phyloP scores from a whole-genome alignment of 2,329 filamentous ascomycete genomes.

The Cadophora luteo-olivacea region DNA sequence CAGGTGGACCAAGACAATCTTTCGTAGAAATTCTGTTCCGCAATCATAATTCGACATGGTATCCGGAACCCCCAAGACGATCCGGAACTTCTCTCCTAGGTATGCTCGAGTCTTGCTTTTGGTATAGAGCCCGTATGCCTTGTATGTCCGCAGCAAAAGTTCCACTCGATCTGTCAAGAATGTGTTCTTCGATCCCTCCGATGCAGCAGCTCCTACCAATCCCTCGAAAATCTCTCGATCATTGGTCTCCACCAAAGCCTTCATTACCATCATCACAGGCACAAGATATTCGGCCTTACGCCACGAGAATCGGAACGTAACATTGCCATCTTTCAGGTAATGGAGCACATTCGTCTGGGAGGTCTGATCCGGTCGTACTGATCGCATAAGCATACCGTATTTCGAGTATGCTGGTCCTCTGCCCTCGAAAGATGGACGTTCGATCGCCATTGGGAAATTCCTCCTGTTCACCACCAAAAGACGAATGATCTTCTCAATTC shows the following conservation, averaged over 20 bases:
- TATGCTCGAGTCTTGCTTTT: slow-evolving; percentile 83
- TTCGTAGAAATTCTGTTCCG: slow-evolving; percentile 88
- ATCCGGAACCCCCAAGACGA: slow-evolving; percentile 83
- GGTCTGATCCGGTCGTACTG: slow-evolving; percentile 94
- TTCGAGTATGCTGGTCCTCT: slow-evolving; percentile 88
- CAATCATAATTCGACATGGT: slow-evolving; percentile 88
- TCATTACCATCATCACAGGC: slow-evolving; percentile 94
- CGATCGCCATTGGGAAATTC: slow-evolving; percentile 95
- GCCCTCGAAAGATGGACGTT: slow-evolving; percentile 86
- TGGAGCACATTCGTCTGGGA: slow-evolving; percentile 97
- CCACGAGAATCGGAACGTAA: slow-evolving; percentile 98
- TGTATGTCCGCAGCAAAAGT: slow-evolving; percentile 90
- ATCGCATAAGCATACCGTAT: slow-evolving; percentile 89
- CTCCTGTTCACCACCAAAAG: slow-evolving; percentile 88
- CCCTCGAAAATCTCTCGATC: slow-evolving; percentile 95
- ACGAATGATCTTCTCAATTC: slow-evolving; percentile 95
- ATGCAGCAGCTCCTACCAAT: slow-evolving; percentile 79
- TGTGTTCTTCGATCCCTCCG: slow-evolving; percentile 82
- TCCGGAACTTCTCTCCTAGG: slow-evolving; percentile 88
- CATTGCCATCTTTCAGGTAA: slow-evolving; percentile 93
- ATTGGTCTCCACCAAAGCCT: slow-evolving; percentile 93
- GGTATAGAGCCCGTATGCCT: slow-evolving; percentile 84
- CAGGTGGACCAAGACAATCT: slow-evolving; percentile 89
- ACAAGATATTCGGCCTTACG: slow-evolving; percentile 97
- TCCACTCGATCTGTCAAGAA: slow-evolving; percentile 96